Evolutionary conservation across 2,329 filamentous ascomycete species (phyloP), one percentile per base, ranked within the genome.

Genomic region (Neopestalotiopsis sp.): DNA sequence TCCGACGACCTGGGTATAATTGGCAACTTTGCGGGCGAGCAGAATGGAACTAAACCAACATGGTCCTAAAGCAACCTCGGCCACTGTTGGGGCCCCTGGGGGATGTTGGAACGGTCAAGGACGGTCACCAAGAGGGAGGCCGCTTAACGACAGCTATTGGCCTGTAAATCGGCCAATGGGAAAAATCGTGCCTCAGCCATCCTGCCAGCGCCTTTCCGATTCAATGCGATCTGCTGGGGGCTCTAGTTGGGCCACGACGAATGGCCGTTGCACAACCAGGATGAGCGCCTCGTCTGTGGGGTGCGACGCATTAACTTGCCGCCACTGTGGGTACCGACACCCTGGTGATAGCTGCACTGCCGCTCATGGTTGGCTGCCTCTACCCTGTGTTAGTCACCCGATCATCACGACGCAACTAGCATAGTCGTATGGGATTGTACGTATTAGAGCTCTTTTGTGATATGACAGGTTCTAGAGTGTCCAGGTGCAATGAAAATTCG

Each of bases 321-420:
- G 63, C 63, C 63, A 66, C 63, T 64, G 40, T 64, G 49, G 49
- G 49, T 13, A 20, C 32, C 12, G 13, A 38, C 30, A 45, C 49
- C 63, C 63, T 24, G 17, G 49, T 24, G 1, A 66, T 24, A 28
- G 24, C 28, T 66, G 63, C 63, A 66, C 63, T 57, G 63, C 63
- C 63, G 42, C 63, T 30, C 17, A n/a, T 66, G 63, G 63, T 66
- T 66, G 63, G 63, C 30, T 66, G 24, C 63, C 63, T 66, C 63
- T 53, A 53, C 45, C 45, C 45, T 49, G 49, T 32, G 13, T 56
- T 58, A 66, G 61, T 66, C 63, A 45, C 62, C 24, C 34, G 62
- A 53, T 40, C 7, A 13, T 17, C n/a, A n/a, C n/a, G 24, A 38
- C 34, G 14, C 42, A 45, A 49, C 38, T n/a, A 28, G 28, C 24